Conservation (phyloP, 768 basidiomycete species). For the Xerocomus potaroensis region DNA sequence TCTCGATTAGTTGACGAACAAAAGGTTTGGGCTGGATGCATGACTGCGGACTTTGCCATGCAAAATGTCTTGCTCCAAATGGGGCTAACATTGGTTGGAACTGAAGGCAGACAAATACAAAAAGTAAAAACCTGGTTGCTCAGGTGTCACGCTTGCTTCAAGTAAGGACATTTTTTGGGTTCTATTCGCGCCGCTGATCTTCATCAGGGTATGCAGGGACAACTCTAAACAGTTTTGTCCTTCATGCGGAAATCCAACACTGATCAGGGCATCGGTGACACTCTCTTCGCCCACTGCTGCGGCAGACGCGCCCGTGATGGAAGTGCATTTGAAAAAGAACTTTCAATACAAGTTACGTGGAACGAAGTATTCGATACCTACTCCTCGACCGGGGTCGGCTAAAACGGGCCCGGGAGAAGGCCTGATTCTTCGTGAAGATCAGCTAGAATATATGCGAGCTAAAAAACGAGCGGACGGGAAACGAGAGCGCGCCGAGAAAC, state of each 20-base stretch:
- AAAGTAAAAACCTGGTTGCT: slow-evolving; percentile 95
- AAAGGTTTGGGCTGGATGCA: slow-evolving; percentile 70
- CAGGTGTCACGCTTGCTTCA: slow-evolving; percentile 98
- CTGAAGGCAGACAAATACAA: slow-evolving; percentile 86
- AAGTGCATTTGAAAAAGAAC: slow-evolving; percentile 92
- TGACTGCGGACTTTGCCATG: slow-evolving; percentile 99
- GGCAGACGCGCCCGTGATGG: slow-evolving; percentile 61
- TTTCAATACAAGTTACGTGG: slow-evolving; percentile 93
- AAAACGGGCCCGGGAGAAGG: slow-evolving; percentile 81
- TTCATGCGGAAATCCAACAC: slow-evolving; percentile 89
- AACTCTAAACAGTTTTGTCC: slow-evolving; percentile 94
- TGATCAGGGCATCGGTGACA: slow-evolving; percentile 89
- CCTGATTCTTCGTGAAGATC: slow-evolving; percentile 90
- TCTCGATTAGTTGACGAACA: slow-evolving; percentile 38
- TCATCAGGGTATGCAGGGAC: slow-evolving; percentile 87
- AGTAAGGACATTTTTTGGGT: slow-evolving; percentile 53
- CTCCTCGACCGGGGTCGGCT: slow-evolving; percentile 83
- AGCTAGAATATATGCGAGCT: slow-evolving; percentile 80
- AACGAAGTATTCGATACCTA: slow-evolving; percentile 88
- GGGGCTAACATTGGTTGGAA: slow-evolving; percentile 83
- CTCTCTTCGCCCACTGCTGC: slow-evolving; percentile 62
- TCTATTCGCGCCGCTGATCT: neutral
- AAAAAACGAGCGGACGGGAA: slow-evolving; percentile 72
- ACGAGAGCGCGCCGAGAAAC: slow-evolving; percentile 66
- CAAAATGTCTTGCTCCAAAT: slow-evolving; percentile 96